Percentiles rank a stretch among this genome's conserved stretches.
phyloP scores from a whole-genome alignment of 257 asterid species.

The Avicennia marina region DNA sequence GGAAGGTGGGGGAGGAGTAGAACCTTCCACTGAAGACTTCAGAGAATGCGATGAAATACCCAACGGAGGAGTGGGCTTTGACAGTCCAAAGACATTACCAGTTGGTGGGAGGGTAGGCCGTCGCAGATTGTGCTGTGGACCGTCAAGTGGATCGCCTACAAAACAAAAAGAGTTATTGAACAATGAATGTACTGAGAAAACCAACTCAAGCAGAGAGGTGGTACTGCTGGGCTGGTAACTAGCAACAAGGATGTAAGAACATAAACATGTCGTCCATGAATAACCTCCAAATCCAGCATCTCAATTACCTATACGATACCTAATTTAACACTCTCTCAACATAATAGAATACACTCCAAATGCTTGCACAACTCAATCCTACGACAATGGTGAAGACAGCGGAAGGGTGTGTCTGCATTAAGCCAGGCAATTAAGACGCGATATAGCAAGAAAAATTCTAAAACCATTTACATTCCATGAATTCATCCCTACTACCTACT shows the following conservation, averaged over 20 bases:
- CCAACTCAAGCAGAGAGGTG: conserved; percentile 16
- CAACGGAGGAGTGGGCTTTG: conserved; percentile 27
- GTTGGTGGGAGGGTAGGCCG: conserved; percentile 30
- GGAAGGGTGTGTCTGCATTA: conserved; percentile 18
- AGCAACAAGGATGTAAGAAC: too few relatives aligned
- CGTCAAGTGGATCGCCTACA: conserved; percentile 36
- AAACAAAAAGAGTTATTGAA: conserved; percentile 8
- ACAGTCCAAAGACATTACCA: conserved; percentile 18
- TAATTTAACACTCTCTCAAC: neutral
- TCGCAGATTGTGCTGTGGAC: conserved; percentile 32
- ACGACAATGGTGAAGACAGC: conserved; percentile 1
- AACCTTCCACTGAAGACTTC: conserved; percentile 34
- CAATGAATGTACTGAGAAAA: conserved; percentile 6
- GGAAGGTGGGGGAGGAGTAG: conserved; percentile 34
- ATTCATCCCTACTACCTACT: neutral
- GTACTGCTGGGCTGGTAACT: too few relatives aligned
- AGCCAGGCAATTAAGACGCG: conserved; percentile 10
- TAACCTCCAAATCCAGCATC: conserved; percentile 5
- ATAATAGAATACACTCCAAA: neutral
- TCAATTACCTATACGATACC: conserved; percentile 1
- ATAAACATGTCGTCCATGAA: conserved; percentile 1
- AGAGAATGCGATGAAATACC: conserved; percentile 27
- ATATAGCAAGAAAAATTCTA: neutral
- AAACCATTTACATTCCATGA: neutral
- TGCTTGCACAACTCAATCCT: neutral